phyloP scores from a whole-genome alignment of 2,329 filamentous ascomycete genomes.

The Fragosphaeria purpurea region DNA sequence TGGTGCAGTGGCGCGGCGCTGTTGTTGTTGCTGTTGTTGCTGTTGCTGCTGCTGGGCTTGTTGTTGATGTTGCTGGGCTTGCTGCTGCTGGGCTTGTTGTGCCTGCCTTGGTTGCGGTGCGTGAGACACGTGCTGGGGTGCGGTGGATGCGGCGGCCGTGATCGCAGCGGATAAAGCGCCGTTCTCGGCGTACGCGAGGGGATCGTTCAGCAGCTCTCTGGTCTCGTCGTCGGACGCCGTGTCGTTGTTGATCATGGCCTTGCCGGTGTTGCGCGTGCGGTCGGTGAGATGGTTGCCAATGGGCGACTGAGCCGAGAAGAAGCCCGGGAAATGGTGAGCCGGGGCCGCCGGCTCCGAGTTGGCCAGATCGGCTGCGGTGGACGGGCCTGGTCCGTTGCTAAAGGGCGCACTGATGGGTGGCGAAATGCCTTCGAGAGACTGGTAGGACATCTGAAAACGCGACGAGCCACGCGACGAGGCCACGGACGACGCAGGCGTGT shows the following conservation, averaged over 20 bases:
- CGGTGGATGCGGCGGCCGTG: not conserved
- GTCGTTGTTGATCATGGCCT: slow-evolving; percentile 62
- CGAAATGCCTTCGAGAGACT: slow-evolving; percentile 51
- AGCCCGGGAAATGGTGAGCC: slow-evolving; percentile 42
- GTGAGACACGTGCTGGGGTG: not conserved
- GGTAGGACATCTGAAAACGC: slow-evolving; percentile 53
- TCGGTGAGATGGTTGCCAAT: slow-evolving; percentile 61
- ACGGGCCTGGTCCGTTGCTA: slow-evolving; percentile 30
- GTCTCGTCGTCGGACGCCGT: slow-evolving; percentile 62
- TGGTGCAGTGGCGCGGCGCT: slow-evolving; percentile 59
- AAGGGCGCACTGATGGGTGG: slow-evolving; percentile 40
- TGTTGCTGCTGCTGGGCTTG: not conserved
- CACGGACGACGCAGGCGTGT: slow-evolving; percentile 27
- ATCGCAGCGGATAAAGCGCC: slow-evolving; percentile 31
- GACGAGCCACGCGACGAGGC: slow-evolving; percentile 36
- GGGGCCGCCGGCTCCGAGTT: slow-evolving; percentile 39
- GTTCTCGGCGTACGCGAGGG: slow-evolving; percentile 64
- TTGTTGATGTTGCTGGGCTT: slow-evolving; percentile 8
- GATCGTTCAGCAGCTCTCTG: slow-evolving; percentile 59
- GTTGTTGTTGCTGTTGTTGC: slow-evolving; percentile 10
- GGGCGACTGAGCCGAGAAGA: slow-evolving; percentile 66
- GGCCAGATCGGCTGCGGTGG: slow-evolving; percentile 37
- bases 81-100: not conserved
- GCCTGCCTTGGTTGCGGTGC: not conserved
- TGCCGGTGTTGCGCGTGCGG: slow-evolving; percentile 50